These are phyloP conservation scores for Draba incana DNA, from an alignment of 345 rosid genomes.

Conservation along the genomic window DNA sequence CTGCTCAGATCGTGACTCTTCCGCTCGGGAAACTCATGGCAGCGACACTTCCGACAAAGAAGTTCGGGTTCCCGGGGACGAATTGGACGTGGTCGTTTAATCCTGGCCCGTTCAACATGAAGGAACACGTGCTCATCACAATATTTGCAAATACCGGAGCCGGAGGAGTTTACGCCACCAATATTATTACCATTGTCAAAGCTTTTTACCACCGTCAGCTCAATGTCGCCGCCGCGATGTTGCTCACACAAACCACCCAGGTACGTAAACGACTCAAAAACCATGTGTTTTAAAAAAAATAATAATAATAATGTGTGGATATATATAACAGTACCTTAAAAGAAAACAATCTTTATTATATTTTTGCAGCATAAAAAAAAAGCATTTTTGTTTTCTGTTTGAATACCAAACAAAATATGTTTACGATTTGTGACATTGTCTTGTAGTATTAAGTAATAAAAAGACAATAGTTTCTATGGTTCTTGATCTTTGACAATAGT, in stretches of 20 bases:
- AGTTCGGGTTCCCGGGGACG: constrained; percentile 42
- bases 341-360: too few relatives aligned
- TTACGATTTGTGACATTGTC: constrained; percentile 11
- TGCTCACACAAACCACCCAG: constrained; percentile 76
- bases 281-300: too few relatives aligned
- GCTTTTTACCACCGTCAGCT: constrained; percentile 52
- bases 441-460: not conserved
- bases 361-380: too few relatives aligned
- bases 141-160: constrained; percentile 60
- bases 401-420: not conserved
- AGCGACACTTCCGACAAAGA: constrained; percentile 48
- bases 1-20: constrained; percentile 53
- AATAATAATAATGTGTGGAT: constrained; percentile 11
- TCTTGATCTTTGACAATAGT: constrained; percentile 18
- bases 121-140: constrained; percentile 63
- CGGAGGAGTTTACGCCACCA: constrained; percentile 49
- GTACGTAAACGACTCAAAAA: constrained; percentile 32
- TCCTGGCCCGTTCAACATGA: constrained; percentile 57
- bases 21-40: constrained; percentile 60
- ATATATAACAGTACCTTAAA: not conserved
- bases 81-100: constrained; percentile 52
- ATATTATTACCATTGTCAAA: constrained; percentile 50
- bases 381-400: too few relatives aligned
- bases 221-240: constrained; percentile 42
- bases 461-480: not conserved